Conservation (phyloP, 345 rosid species). For the Populus simonii region DNA sequence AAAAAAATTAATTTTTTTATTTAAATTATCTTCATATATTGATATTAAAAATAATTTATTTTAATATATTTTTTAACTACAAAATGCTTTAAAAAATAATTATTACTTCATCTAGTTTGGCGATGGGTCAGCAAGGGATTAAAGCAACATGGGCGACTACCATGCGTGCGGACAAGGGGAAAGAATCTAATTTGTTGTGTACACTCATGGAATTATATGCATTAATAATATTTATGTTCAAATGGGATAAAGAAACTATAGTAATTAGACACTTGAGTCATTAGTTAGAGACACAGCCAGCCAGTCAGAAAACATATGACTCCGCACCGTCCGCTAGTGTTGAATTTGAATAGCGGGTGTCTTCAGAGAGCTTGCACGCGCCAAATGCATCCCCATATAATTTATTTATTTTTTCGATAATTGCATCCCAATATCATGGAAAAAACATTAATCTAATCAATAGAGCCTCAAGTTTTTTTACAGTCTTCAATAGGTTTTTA, state of each 20-base stretch:
- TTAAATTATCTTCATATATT: too few relatives aligned
- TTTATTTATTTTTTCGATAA: too few relatives aligned
- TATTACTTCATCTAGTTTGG: too few relatives aligned
- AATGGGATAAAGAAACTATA: background rate
- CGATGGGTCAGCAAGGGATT: background rate
- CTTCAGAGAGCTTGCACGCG: background rate
- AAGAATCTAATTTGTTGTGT: conserved; percentile 17
- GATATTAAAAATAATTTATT: too few relatives aligned
- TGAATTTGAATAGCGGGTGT: background rate
- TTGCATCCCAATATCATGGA: too few relatives aligned
- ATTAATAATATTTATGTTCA: background rate
- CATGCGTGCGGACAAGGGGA: background rate
- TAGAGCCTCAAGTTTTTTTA: too few relatives aligned
- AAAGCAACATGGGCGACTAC: background rate
- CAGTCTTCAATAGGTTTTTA: too few relatives aligned
- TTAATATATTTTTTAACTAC: too few relatives aligned
- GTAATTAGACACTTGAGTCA: background rate
- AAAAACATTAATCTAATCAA: too few relatives aligned
- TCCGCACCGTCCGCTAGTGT: background rate
- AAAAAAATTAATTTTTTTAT: too few relatives aligned
- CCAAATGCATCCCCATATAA: background rate
- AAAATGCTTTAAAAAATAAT: too few relatives aligned
- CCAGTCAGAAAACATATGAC: too few relatives aligned
- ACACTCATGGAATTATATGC: conserved; percentile 21
- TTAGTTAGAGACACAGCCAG: background rate